These are phyloP conservation scores for Boletus fagicola DNA, from an alignment of 768 basidiomycete species.

Conservation along the genomic window DNA sequence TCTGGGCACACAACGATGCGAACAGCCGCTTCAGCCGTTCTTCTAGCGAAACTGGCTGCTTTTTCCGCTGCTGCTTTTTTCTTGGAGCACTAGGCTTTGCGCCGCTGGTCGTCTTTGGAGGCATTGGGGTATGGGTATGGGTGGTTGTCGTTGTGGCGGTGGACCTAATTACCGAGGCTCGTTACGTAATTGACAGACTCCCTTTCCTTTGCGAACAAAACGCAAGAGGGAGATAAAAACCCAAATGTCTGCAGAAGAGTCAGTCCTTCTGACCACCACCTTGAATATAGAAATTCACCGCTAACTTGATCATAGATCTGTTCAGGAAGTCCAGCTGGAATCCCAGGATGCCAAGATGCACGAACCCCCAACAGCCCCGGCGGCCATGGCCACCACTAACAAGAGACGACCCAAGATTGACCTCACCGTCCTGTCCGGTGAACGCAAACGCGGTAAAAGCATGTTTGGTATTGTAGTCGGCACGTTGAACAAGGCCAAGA, in stretches of 20 bases:
- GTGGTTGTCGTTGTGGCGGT: slow-evolving; percentile 9
- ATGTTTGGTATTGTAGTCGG: slow-evolving; percentile 84
- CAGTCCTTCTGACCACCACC: slow-evolving; percentile 21
- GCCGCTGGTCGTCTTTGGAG: slow-evolving; percentile 15
- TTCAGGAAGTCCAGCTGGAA: slow-evolving; percentile 35
- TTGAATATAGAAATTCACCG: neutral
- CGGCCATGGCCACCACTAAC: slow-evolving; percentile 42
- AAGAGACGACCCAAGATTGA: slow-evolving; percentile 77
- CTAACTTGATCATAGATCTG: slow-evolving; percentile 21
- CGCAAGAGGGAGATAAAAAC: slow-evolving; percentile 19
- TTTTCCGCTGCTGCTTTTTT: slow-evolving; percentile 18
- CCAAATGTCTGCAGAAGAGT: slow-evolving; percentile 57
- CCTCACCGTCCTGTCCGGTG: slow-evolving; percentile 51
- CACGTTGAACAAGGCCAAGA: slow-evolving; percentile 84
- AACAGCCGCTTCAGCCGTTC: slow-evolving; percentile 57
- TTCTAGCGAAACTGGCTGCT: slow-evolving; percentile 21
- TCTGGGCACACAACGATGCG: slow-evolving; percentile 79
- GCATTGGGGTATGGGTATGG: slow-evolving; percentile 11
- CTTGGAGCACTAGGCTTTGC: slow-evolving; percentile 5
- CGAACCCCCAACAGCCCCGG: slow-evolving; percentile 44
- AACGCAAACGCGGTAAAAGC: slow-evolving; percentile 81
- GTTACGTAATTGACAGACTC: slow-evolving; percentile 21
- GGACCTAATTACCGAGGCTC: slow-evolving; percentile 20
- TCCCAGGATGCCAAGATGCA: slow-evolving; percentile 35
- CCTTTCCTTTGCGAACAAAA: neutral